Evolutionary conservation across 805 yeast genomes (phyloP).

Genomic region (Cyberlindnera xishuangbannaensis): DNA sequence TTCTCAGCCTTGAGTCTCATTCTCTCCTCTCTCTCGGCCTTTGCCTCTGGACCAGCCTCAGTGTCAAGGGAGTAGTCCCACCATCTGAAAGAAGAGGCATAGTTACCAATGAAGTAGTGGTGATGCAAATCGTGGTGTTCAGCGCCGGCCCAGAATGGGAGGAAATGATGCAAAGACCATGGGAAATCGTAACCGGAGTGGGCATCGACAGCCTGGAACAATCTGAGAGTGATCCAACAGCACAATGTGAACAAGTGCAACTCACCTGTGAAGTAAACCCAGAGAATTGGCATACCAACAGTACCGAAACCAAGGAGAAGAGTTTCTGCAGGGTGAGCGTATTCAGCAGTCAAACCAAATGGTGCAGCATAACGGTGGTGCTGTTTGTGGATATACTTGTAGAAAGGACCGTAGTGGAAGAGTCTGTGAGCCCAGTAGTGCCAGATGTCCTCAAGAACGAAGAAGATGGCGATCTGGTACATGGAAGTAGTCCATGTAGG

Average conservation of each 20-base stretch:
- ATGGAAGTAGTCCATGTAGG: slow-evolving; percentile 57
- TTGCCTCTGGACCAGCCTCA: slow-evolving; percentile 84
- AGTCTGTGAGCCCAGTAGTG: slow-evolving; percentile 94
- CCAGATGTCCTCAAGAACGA: slow-evolving; percentile 90
- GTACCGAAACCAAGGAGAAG: slow-evolving; percentile 90
- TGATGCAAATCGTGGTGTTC: slow-evolving; percentile 98
- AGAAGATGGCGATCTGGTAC: slow-evolving; percentile 68
- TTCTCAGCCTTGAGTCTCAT: slow-evolving; percentile 33
- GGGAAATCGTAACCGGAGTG: slow-evolving; percentile 99
- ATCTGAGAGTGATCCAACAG: slow-evolving; percentile 80
- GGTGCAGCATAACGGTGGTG: slow-evolving; percentile 99
- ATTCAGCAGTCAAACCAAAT: slow-evolving; percentile 94
- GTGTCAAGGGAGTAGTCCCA: slow-evolving; percentile 88
- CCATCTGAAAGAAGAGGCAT: slow-evolving; percentile 93
- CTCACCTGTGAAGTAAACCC: slow-evolving; percentile 68
- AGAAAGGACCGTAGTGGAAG: slow-evolving; percentile 82
- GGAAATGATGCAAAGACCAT: slow-evolving; percentile 84
- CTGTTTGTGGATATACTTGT: slow-evolving; percentile 92
- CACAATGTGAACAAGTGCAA: slow-evolving; percentile 88
- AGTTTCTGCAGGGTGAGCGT: slow-evolving; percentile 95
- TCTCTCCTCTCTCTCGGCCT: slow-evolving; percentile 62
- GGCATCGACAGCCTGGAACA: slow-evolving; percentile 95
- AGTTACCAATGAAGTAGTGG: slow-evolving; percentile 91
- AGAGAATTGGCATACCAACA: slow-evolving; percentile 87
- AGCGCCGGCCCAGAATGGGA: slow-evolving; percentile 98